Evolutionary conservation across 768 basidiomycete species (phyloP).

Genomic region (Suillus weaverae): DNA sequence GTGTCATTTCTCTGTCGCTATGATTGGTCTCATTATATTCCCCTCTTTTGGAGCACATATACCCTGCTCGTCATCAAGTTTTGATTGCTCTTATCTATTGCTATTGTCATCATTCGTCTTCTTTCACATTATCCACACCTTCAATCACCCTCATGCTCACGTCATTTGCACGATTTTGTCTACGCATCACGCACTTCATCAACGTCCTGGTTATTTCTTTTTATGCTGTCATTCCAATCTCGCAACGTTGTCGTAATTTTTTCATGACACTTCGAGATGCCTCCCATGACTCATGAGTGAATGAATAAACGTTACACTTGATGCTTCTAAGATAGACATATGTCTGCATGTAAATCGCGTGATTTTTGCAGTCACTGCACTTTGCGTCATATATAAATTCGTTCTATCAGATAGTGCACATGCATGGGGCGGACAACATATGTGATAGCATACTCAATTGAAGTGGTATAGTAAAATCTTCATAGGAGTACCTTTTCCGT

Average conservation of each 20-base stretch:
- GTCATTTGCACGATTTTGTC: constrained; percentile 1
- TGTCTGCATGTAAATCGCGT: not conserved
- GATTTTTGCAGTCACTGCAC: not conserved
- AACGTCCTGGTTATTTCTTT: not conserved
- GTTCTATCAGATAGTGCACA: not conserved
- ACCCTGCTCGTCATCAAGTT: constrained; percentile 25
- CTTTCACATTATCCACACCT: constrained; percentile 4
- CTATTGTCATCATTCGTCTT: constrained; percentile 26
- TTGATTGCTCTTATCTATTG: constrained; percentile 35
- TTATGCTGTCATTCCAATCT: not conserved
- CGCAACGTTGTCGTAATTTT: not conserved
- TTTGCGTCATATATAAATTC: not conserved
- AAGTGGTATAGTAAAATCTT: not conserved
- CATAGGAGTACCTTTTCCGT: not conserved
- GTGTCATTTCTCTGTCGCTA: constrained; percentile 24
- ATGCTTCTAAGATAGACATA: not conserved
- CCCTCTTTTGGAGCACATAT: constrained; percentile 11
- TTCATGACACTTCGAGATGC: not conserved
- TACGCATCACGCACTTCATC: constrained; percentile 1
- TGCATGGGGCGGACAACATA: no score
- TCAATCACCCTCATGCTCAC: not conserved
- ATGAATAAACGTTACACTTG: not conserved
- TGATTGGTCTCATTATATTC: constrained; percentile 20
- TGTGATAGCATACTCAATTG: not conserved
- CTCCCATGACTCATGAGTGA: not conserved